Evolutionary conservation across 1,284 basidiomycete genomes (phyloP).

Genomic region (Vanrija sp.): DNA sequence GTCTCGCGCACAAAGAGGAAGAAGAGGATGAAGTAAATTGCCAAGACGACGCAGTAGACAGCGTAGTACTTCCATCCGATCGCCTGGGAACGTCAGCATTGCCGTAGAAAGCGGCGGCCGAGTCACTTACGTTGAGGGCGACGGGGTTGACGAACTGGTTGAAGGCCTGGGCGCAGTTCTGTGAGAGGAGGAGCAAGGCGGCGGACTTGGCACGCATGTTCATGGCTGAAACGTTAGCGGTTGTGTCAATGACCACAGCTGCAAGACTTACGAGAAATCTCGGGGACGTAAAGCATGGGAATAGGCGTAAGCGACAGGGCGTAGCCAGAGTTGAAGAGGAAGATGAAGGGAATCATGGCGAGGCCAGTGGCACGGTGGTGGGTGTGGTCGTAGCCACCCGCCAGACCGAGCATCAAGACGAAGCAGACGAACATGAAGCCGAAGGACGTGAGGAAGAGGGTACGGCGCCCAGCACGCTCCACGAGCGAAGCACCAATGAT

Average conservation of each 20-base stretch:
- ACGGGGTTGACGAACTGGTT: constrained; percentile 79
- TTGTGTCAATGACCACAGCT: too few relatives aligned
- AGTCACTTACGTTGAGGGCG: constrained; percentile 51
- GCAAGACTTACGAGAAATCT: constrained; percentile 36
- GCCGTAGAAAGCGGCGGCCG: too few relatives aligned
- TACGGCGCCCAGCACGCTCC: constrained; percentile 31
- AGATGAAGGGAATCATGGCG: constrained; percentile 63
- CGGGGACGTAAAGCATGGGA: constrained; percentile 66
- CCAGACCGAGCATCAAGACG: constrained; percentile 61
- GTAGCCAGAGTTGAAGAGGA: constrained; percentile 53
- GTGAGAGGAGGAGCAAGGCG: constrained; percentile 24
- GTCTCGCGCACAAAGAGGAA: constrained; percentile 36
- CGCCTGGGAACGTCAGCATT: not conserved
- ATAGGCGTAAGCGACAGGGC: constrained; percentile 51
- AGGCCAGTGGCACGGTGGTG: constrained; percentile 32
- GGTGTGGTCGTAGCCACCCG: constrained; percentile 51
- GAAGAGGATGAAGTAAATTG: constrained; percentile 42
- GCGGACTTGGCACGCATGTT: not conserved
- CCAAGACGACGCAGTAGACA: too few relatives aligned
- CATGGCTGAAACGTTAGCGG: too few relatives aligned
- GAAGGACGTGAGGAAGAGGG: constrained; percentile 56
- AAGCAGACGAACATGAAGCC: constrained; percentile 63
- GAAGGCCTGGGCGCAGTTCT: constrained; percentile 59
- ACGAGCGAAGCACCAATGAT: constrained; percentile 28
- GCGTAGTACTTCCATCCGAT: constrained; percentile 39